phyloP scores from a whole-genome alignment of 257 asterid species.

The Solanum rostratum region DNA sequence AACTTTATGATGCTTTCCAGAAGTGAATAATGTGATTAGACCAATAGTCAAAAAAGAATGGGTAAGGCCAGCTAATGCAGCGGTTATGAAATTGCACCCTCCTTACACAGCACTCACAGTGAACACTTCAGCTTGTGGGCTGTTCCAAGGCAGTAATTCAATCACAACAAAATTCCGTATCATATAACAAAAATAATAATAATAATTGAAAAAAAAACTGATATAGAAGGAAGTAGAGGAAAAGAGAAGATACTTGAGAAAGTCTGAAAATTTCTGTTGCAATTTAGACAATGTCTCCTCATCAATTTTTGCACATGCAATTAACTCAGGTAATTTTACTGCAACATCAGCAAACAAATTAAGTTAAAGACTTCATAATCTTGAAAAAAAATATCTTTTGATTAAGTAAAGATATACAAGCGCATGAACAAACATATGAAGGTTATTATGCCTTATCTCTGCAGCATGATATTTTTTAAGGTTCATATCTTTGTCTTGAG shows the following conservation, averaged over 20 bases:
- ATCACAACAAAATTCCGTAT: neutral
- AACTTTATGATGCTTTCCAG: neutral
- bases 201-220: neutral
- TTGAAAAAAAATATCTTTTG: neutral
- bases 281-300: constrained; percentile 56
- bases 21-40: neutral
- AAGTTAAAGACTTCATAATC: neutral
- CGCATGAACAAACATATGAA: neutral
- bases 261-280: constrained; percentile 80
- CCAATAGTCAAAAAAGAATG: neutral
- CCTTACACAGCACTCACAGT: neutral
- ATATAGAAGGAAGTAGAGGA: neutral
- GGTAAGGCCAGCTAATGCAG: neutral
- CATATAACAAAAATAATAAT: neutral
- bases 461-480: neutral
- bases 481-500: neutral
- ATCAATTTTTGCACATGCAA: constrained; percentile 59
- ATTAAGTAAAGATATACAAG: neutral
- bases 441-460: neutral
- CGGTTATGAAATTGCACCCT: neutral
- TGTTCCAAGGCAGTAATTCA: neutral
- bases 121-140: neutral
- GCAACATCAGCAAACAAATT: constrained; percentile 26
- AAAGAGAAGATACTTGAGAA: constrained; percentile 55
- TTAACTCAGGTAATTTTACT: constrained; percentile 86